These are phyloP conservation scores for Nannochloropsis oceanica DNA, from an alignment of 108 stramenopile genomes.

Conservation along the genomic window DNA sequence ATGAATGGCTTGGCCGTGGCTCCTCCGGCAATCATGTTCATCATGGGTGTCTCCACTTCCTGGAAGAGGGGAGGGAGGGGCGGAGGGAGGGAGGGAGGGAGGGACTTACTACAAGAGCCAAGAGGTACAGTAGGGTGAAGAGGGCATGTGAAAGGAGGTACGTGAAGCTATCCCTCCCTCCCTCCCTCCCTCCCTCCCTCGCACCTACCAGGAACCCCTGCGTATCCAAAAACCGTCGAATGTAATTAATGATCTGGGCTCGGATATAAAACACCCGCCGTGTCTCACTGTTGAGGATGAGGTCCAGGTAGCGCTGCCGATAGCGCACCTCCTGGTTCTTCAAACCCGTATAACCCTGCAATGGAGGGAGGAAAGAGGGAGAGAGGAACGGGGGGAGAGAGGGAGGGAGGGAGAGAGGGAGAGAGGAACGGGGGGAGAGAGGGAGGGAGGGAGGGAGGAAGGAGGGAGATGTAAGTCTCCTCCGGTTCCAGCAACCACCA, in stretches of 20 bases:
- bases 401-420: no score
- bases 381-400: neutral
- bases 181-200: neutral
- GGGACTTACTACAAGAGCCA: neutral
- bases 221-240: slow-evolving; percentile 82
- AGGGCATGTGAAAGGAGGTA: neutral
- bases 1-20: slow-evolving; percentile 94
- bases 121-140: neutral
- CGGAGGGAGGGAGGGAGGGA: neutral
- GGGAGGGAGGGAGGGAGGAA: no score
- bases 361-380: no score
- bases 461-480: neutral
- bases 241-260: slow-evolving; percentile 69
- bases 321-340: slow-evolving; percentile 90
- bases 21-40: slow-evolving; percentile 98
- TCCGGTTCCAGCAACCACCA: slow-evolving; percentile 18
- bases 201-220: slow-evolving; percentile 38
- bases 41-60: slow-evolving; percentile 99
- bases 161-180: neutral
- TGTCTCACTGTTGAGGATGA: slow-evolving; percentile 82
- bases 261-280: slow-evolving; percentile 69
- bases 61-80: slow-evolving; percentile 46
- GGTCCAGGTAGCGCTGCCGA: slow-evolving; percentile 93
- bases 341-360: slow-evolving; percentile 44
- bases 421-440: no score